Evolutionary conservation across 1,284 basidiomycete genomes (phyloP), one percentile per base, ranked within the genome.

Genomic region (Pseudozyma tsukubaensis): DNA sequence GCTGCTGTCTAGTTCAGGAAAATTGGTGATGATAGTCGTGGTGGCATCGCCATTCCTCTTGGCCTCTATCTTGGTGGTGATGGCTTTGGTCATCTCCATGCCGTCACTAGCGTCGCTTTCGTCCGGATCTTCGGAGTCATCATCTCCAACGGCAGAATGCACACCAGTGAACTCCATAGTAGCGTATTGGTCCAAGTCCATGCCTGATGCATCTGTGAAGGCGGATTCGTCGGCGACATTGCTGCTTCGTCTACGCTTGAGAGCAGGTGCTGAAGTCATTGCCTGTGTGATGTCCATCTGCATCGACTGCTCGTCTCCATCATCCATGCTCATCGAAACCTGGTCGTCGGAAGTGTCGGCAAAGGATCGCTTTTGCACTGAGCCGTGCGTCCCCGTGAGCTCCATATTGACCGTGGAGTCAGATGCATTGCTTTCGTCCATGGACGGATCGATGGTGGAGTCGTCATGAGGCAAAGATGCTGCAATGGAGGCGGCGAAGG

Each of bases 81-180:
- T 71, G 12, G 72, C 62, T 45, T 64, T 72, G 52, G 65, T 70
- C 69, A 71, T 68, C 48, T 70, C 71, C 71, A 77, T 75, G 16
- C 61, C 59, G 13, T 71, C 52, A 35, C 63, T 43, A 19, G 12
- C 64, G 50, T 65, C 70, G 51, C 48, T 66, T 45, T 45, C 37
- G 52, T 67, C 62, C 18, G 60, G 55, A 18, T 77, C 60, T 3
- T 58, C 57, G 1, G 55, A 57, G 34, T 60, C 62, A 37, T 62
- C 50, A 10, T 36, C 43, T 5, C 39, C 37, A 4, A 54, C 43
- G 19, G 55, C 57, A 16, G 67, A 53, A 39, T 67, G 66, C 36
- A 66, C 48, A 35, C 54, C 58, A 16, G 76, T 77, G 34, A 79
- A 63, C 39, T 78, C 74, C 76, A 78, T 78, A 43, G 62, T 70